These are phyloP conservation scores for Fusarium tupiense DNA, from an alignment of 2,329 filamentous ascomycete genomes.

Conservation along the genomic window DNA sequence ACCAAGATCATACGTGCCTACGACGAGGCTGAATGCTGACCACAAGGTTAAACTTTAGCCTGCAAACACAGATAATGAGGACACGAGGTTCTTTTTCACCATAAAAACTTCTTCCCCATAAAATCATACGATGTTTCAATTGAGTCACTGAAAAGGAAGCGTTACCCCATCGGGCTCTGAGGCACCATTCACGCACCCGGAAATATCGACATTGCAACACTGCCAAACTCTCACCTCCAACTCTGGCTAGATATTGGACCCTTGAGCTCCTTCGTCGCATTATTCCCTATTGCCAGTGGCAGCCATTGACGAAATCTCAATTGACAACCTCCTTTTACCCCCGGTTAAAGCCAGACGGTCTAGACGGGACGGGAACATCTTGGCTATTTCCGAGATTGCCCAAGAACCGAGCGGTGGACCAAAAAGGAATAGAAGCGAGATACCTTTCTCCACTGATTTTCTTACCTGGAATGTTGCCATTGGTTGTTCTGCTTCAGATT, in stretches of 20 bases:
- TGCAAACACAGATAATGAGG: background rate
- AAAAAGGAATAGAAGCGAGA: constrained; percentile 5
- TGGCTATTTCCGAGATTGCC: constrained; percentile 25
- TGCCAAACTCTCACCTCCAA: background rate
- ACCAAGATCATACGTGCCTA: background rate
- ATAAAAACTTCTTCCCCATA: background rate
- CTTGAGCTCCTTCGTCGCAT: no score
- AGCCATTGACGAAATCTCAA: background rate
- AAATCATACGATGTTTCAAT: background rate
- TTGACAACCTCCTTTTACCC: background rate
- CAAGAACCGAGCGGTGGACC: background rate
- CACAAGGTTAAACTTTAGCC: background rate
- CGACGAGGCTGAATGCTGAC: background rate
- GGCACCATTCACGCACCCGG: background rate
- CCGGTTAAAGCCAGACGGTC: background rate
- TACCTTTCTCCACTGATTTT: constrained; percentile 2
- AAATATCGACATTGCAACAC: background rate
- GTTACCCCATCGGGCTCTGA: background rate
- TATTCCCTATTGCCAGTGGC: background rate
- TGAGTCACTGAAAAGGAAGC: background rate
- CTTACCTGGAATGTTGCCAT: background rate
- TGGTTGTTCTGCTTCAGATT: constrained; percentile 1
- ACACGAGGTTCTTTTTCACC: background rate
- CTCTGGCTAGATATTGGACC: background rate
- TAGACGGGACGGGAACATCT: background rate